Conservation (phyloP, 2,329 filamentous ascomycete species). For the Aspergillus calidoustus region DNA sequence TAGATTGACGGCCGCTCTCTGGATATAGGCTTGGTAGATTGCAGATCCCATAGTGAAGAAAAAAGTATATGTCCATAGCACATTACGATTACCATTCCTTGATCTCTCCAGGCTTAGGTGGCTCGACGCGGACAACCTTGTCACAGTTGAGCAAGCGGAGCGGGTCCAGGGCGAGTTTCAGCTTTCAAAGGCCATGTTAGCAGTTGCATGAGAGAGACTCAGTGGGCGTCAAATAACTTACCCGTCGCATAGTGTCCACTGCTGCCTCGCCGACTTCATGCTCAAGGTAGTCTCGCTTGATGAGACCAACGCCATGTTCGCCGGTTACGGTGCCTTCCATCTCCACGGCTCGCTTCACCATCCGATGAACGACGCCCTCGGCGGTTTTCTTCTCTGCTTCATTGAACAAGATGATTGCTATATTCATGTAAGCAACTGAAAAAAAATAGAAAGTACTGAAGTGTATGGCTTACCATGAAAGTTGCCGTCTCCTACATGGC, state of each 20-base stretch:
- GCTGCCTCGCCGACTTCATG: conserved; percentile 66
- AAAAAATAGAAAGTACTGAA: background rate
- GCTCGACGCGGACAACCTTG: conserved; percentile 64
- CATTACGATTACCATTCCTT: conserved; percentile 48
- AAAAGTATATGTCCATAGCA: background rate
- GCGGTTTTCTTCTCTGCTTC: conserved; percentile 60
- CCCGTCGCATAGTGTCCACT: conserved; percentile 68
- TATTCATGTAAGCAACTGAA: background rate
- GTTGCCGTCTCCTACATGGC: conserved; percentile 76
- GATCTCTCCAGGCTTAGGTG: conserved; percentile 54
- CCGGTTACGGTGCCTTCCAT: conserved; percentile 75
- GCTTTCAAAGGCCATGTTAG: conserved; percentile 38
- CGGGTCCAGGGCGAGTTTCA: conserved; percentile 70
- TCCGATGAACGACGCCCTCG: conserved; percentile 66
- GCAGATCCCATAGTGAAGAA: background rate
- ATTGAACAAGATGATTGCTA: conserved; percentile 66
- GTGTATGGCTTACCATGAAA: conserved; percentile 62
- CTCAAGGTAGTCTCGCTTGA: conserved; percentile 68
- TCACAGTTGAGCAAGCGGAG: conserved; percentile 68
- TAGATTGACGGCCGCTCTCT: background rate
- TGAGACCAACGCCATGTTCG: conserved; percentile 72
- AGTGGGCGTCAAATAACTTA: conserved; percentile 40
- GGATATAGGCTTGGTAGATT: background rate
- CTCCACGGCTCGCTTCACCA: conserved; percentile 72
- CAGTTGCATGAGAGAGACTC: background rate